Percentiles rank a stretch among this genome's conserved stretches.
These are phyloP conservation scores for Huntiella moniliformis DNA, from an alignment of 2,329 filamentous ascomycete genomes.

Conservation along the genomic window DNA sequence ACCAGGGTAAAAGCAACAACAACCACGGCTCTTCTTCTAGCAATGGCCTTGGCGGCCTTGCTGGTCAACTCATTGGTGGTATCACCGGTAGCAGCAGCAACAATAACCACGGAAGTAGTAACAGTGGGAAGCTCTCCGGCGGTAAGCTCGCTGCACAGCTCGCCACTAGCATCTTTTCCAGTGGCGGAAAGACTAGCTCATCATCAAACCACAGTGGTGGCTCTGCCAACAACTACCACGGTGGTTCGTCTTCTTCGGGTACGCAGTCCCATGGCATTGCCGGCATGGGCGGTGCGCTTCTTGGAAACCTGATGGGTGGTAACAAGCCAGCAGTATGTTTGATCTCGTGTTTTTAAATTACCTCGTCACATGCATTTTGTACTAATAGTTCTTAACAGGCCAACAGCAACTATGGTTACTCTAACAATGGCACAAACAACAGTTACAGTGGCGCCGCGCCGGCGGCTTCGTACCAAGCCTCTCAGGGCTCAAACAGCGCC, in stretches of 20 bases:
- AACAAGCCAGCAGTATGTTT: constrained; percentile 25
- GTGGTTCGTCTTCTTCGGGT: constrained; percentile 16
- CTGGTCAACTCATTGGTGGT: constrained; percentile 28
- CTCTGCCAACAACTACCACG: constrained; percentile 6
- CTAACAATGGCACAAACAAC: constrained; percentile 32
- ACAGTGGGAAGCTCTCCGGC: constrained; percentile 21
- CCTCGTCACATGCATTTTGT: background rate
- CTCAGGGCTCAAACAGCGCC: constrained; percentile 6
- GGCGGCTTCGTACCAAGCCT: constrained; percentile 36
- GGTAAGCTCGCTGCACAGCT: constrained; percentile 38
- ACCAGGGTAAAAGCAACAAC: constrained; percentile 26
- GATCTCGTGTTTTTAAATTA: background rate
- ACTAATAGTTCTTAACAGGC: constrained; percentile 16
- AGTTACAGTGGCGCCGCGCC: constrained; percentile 45
- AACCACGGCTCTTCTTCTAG: constrained; percentile 19
- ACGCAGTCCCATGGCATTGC: constrained; percentile 21
- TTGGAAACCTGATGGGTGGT: constrained; percentile 36
- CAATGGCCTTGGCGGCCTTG: constrained; percentile 26
- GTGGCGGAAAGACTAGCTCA: constrained; percentile 16
- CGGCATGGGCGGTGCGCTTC: constrained; percentile 33
- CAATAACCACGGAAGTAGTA: constrained; percentile 16
- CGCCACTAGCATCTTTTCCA: constrained; percentile 35
- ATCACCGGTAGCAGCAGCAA: constrained; percentile 17
- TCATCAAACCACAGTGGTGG: constrained; percentile 25
- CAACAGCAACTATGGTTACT: constrained; percentile 45